These are phyloP conservation scores for Gossypium raimondii DNA, from an alignment of 345 rosid genomes.

Conservation along the genomic window DNA sequence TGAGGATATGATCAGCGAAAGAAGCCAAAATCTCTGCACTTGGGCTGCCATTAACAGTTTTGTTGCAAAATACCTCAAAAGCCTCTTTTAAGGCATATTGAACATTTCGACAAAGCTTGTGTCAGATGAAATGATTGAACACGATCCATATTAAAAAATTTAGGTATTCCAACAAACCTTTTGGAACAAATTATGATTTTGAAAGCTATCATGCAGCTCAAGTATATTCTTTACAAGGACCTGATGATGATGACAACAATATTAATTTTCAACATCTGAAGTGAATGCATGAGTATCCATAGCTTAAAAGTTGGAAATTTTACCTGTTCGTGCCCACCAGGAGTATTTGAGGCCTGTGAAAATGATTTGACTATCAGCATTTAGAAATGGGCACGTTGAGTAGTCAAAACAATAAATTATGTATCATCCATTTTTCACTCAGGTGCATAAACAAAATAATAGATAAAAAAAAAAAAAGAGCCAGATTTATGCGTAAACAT, in stretches of 20 bases:
- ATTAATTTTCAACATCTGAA: constrained; percentile 10
- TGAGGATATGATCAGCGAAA: constrained; percentile 57
- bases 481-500: background rate
- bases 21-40: constrained; percentile 67
- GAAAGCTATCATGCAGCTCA: constrained; percentile 66
- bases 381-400: background rate
- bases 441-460: background rate
- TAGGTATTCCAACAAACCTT: constrained; percentile 32
- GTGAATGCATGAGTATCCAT: background rate
- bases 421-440: background rate
- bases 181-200: constrained; percentile 59
- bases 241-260: constrained; percentile 28
- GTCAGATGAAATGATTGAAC: background rate
- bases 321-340: constrained; percentile 81
- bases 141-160: background rate
- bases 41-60: constrained; percentile 51
- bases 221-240: constrained; percentile 58
- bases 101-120: background rate
- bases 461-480: background rate
- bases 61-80: constrained; percentile 63
- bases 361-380: constrained; percentile 12
- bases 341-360: constrained; percentile 58
- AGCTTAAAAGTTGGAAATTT: background rate
- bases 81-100: constrained; percentile 65
- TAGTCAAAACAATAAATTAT: background rate